Percentiles rank a stretch among this genome's conserved stretches.
Conservation (phyloP, 192 early-diverging fungal genomes). For the Coemansia sp. region DNA sequence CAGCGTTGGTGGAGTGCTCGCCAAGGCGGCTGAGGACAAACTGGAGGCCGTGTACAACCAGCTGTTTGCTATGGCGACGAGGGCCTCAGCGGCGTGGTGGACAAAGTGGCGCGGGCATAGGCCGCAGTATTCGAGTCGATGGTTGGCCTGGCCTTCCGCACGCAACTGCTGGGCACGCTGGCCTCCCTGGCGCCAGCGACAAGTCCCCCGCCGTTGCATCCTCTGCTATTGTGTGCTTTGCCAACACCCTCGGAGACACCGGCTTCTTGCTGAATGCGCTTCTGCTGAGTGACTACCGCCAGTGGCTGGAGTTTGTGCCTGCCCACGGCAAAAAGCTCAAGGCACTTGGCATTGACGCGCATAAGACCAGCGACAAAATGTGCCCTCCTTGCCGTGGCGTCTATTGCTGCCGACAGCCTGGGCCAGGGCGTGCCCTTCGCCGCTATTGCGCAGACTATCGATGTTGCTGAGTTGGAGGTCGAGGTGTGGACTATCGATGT, state of each 20-base stretch:
- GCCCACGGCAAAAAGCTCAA: slow-evolving; percentile 57
- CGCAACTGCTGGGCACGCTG: slow-evolving; percentile 18
- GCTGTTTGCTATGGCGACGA: slow-evolving; percentile 37
- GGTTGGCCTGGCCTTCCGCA: slow-evolving; percentile 69
- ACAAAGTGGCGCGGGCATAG: slow-evolving; percentile 17
- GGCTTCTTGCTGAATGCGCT: slow-evolving; percentile 58
- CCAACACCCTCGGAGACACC: slow-evolving; percentile 64
- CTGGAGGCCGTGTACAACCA: slow-evolving; percentile 49
- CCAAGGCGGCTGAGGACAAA: slow-evolving; percentile 18
- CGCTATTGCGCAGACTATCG: slow-evolving; percentile 72
- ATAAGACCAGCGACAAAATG: slow-evolving; percentile 76
- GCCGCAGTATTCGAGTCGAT: slow-evolving; percentile 72
- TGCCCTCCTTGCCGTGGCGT: slow-evolving; percentile 78
- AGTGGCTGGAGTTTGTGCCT: slow-evolving; percentile 54
- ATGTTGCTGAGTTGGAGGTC: slow-evolving; percentile 76
- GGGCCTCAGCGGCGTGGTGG: neutral
- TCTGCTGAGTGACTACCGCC: slow-evolving; percentile 30
- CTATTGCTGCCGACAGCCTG: slow-evolving; percentile 70
- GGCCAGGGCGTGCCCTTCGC: slow-evolving; percentile 69
- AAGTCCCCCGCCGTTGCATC: slow-evolving; percentile 57
- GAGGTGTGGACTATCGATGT: slow-evolving; percentile 98
- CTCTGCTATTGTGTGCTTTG: slow-evolving; percentile 65
- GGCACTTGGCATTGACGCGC: slow-evolving; percentile 56
- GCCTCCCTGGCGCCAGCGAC: slow-evolving; percentile 33
- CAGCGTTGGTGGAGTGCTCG: slow-evolving; percentile 52